A percentile compares a stretch with the other conserved stretches of the same genome.
These are phyloP conservation scores for Vanrija sp. DNA, from an alignment of 1,284 basidiomycete genomes.

Conservation along the genomic window DNA sequence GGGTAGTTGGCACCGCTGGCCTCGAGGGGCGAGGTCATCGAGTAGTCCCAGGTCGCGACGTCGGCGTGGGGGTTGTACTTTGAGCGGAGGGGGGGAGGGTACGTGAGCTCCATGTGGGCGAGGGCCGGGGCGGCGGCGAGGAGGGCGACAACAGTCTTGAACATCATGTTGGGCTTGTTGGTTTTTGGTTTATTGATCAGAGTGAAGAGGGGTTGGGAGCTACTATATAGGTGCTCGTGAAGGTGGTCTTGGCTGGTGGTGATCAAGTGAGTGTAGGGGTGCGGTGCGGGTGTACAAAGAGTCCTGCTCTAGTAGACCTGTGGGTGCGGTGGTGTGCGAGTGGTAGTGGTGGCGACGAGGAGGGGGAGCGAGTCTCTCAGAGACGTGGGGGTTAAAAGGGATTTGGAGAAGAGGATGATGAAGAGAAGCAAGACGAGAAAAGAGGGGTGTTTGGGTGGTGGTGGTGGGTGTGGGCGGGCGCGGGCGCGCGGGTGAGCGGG, in stretches of 20 bases:
- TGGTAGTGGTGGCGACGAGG: too few relatives aligned
- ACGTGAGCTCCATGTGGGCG: conserved; percentile 43
- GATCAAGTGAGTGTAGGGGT: too few relatives aligned
- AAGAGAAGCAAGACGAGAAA: not conserved
- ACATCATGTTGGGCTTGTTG: not conserved
- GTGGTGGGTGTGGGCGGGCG: too few relatives aligned
- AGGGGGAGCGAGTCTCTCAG: too few relatives aligned
- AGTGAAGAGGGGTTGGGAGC: not conserved
- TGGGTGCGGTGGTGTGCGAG: too few relatives aligned
- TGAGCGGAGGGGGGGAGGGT: conserved; percentile 38
- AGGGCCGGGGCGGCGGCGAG: conserved; percentile 21
- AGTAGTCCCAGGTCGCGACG: conserved; percentile 42
- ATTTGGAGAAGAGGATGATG: not conserved
- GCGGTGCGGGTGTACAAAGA: too few relatives aligned
- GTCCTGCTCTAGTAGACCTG: too few relatives aligned
- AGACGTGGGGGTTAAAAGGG: too few relatives aligned
- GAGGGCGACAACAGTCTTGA: conserved; percentile 11
- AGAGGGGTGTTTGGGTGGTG: not conserved
- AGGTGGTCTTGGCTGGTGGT: too few relatives aligned
- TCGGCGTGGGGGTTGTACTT: conserved; percentile 34
- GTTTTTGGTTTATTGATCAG: too few relatives aligned
- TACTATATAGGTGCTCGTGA: not conserved
- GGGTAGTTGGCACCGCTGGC: conserved; percentile 42
- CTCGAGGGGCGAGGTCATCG: conserved; percentile 42
- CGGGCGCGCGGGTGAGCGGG: too few relatives aligned